Base-by-base conservation (phyloP, 2,329 filamentous ascomycete species). In the Scedosporium minutisporum region DNA sequence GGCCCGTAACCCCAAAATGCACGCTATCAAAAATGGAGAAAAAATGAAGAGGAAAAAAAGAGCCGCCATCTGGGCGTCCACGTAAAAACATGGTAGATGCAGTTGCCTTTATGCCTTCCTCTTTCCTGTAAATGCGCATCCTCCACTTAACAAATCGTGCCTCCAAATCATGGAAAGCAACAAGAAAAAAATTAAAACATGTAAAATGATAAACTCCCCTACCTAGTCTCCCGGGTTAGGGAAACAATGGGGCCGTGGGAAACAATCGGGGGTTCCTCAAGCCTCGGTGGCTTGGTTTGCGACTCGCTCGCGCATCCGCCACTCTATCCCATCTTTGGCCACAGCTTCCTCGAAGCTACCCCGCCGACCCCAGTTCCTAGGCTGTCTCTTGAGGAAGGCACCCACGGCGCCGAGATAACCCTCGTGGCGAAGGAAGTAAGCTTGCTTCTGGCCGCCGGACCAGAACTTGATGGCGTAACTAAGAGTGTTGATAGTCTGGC, bases 401-500 rank as follows among this genome's bases (percentile, higher is more conserved):
- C 95, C 95, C 0, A 97, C 95, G 21, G 92, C 86, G 9, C 95
- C 95, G 0, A 99, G 83, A 72, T 97, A 99, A 27, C 95, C 95
- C 75, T 99, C 95, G 70, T 99, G 95, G 5, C 95, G 83, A 64
- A 99, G 74, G 74, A 99, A 99, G 73, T 96, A 97, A 0, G 95
- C 95, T 75, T 97, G 91, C 75, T 96, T 97, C 71, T 87, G 82
- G 51, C 93, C 93, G 71, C 95, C 91, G 67, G 89, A 92, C 95
- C 95, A 99, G 77, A 97, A 99, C 68, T 91, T 91, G 76, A 99
- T 97, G 71, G 93, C 95, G 71, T 96, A 99, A 62, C 89, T 93
- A 9, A 99, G 80, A 0, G 95, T 97, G 75, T 97, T 96, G 85
- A 99, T 99, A 12, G 95, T 99, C 77, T 97, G 95, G 16, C 90